phyloP scores from a whole-genome alignment of 345 rosid species.

The Jatropha curcas region DNA sequence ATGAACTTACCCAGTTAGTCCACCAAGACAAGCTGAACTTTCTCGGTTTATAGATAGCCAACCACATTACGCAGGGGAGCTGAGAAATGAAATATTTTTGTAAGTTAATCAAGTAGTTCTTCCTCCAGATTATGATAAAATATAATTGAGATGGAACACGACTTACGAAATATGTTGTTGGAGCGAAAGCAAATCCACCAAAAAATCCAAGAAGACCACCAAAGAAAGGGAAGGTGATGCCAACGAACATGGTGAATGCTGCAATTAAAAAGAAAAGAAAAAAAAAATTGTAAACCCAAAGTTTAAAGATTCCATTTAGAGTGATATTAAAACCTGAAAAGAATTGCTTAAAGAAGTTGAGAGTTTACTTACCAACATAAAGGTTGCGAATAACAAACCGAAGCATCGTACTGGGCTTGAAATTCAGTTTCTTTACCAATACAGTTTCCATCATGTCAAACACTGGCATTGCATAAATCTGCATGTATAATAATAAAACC shows the following conservation, averaged over 20 bases:
- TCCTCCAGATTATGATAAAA: too few species aligned
- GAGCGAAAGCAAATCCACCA: conserved; percentile 40
- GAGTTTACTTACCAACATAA: conserved; percentile 30
- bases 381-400: conserved; percentile 23
- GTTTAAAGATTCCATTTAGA: neutral
- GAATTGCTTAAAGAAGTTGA: neutral
- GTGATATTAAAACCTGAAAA: neutral
- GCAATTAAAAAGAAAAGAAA: neutral
- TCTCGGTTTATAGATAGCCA: conserved; percentile 29
- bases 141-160: too few species aligned
- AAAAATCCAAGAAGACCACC: conserved; percentile 30
- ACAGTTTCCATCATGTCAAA: conserved; percentile 37
- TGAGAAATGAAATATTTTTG: neutral
- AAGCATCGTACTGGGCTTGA: conserved; percentile 21
- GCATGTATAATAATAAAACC: neutral
- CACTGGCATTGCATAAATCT: conserved; percentile 37
- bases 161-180: conserved; percentile 37
- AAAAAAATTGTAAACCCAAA: neutral
- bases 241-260: conserved; percentile 34
- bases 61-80: conserved; percentile 38
- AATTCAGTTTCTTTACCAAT: conserved; percentile 26
- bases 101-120: neutral
- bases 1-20: conserved; percentile 29
- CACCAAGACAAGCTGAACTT: conserved; percentile 33
- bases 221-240: conserved; percentile 34